These are phyloP conservation scores for Scenedesmus sp. DNA, from an alignment of 163 green algal species.

Conservation along the genomic window DNA sequence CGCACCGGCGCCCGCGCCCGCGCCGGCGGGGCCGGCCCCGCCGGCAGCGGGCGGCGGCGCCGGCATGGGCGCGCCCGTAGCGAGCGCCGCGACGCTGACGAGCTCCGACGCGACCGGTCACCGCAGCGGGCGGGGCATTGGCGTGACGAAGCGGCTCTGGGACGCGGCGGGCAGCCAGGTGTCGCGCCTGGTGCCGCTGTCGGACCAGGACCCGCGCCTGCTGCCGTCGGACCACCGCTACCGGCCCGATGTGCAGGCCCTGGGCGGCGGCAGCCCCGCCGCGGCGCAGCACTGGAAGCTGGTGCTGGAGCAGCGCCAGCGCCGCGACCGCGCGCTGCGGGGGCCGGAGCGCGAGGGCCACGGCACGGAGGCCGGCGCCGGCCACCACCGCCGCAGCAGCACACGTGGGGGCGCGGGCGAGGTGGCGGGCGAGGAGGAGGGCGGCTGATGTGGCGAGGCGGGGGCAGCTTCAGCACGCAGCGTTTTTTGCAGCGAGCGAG, in stretches of 20 bases:
- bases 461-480: too few species aligned
- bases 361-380: too few species aligned
- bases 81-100: neutral
- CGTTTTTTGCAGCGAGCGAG: too few species aligned
- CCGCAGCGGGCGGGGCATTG: constrained; percentile 18
- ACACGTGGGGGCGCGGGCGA: too few species aligned
- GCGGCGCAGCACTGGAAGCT: constrained; percentile 33
- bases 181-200: neutral
- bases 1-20: neutral
- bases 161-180: constrained; percentile 9
- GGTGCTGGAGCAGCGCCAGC: constrained; percentile 27
- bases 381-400: too few species aligned
- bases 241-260: constrained; percentile 34
- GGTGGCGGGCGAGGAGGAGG: too few species aligned
- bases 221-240: constrained; percentile 37
- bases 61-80: neutral
- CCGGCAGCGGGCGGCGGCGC: neutral
- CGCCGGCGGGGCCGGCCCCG: neutral
- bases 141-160: constrained; percentile 35
- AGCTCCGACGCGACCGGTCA: constrained; percentile 14
- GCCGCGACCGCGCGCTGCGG: constrained; percentile 3
- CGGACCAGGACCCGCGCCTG: constrained; percentile 16
- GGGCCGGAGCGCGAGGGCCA: too few species aligned
- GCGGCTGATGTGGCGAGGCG: too few species aligned
- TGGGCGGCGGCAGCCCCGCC: neutral